Conservation (phyloP, 2,329 filamentous ascomycete genomes). For the Penicillium sp. region DNA sequence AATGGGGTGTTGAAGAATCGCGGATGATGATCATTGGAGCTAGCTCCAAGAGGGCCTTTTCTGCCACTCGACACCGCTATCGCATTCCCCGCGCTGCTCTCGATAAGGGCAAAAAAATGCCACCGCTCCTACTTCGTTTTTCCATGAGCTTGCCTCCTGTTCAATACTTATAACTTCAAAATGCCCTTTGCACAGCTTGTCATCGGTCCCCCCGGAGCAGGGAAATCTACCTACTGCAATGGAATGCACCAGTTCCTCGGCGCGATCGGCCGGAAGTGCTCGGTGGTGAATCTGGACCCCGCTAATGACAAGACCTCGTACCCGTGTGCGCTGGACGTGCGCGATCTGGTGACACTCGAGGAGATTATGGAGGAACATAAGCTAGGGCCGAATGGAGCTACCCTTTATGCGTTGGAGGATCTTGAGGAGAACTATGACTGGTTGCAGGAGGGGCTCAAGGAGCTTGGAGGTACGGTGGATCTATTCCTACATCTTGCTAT, state of each 20-base stretch:
- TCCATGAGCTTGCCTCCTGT: conserved; percentile 2
- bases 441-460: conserved; percentile 78
- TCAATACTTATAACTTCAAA: conserved; percentile 2
- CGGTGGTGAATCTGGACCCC: conserved; percentile 93
- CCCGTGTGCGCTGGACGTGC: conserved; percentile 85
- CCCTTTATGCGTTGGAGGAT: conserved; percentile 93
- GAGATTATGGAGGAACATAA: conserved; percentile 92
- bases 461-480: conserved; percentile 62
- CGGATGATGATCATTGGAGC: conserved; percentile 27
- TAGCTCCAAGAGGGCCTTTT: conserved; percentile 36
- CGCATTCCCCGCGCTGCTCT: conserved; percentile 32
- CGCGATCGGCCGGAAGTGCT: conserved; percentile 92
- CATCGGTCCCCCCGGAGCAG: conserved; percentile 90
- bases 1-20: conserved; percentile 20
- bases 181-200: conserved; percentile 76
- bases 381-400: conserved; percentile 87
- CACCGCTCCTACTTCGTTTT: conserved; percentile 4
- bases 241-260: conserved; percentile 99
- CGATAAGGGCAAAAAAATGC: conserved; percentile 24
- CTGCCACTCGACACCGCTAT: conserved; percentile 38
- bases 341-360: conserved; percentile 84
- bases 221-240: conserved; percentile 98
- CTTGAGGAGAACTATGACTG: conserved; percentile 92
- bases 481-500: too few relatives aligned
- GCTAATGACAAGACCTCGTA: conserved; percentile 94